These are phyloP conservation scores for Solanum chacoense DNA, from an alignment of 305 asterid species.

Conservation along the genomic window DNA sequence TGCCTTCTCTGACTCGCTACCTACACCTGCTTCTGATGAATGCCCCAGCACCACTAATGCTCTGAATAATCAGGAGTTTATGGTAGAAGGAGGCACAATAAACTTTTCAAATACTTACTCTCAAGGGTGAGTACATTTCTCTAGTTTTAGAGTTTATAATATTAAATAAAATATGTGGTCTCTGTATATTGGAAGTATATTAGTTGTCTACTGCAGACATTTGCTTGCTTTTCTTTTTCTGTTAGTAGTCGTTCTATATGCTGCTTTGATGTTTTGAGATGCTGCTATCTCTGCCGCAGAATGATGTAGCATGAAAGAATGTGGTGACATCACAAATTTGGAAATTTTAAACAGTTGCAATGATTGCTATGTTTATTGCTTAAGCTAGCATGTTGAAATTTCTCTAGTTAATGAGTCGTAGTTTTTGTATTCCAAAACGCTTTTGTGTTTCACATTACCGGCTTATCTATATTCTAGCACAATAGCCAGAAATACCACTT, in stretches of 20 bases:
- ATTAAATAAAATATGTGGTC: neutral
- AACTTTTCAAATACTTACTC: conserved; percentile 75
- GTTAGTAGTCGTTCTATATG: neutral
- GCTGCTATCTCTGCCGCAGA: neutral
- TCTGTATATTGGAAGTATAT: neutral
- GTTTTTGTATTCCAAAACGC: neutral
- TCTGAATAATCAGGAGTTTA: conserved; percentile 22
- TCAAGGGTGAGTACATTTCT: conserved; percentile 47
- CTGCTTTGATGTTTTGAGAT: neutral
- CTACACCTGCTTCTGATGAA: conserved; percentile 36
- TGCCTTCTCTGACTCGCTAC: conserved; percentile 33
- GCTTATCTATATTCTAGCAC: neutral
- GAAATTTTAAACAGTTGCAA: neutral
- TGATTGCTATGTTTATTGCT: neutral
- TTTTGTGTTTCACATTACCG: neutral
- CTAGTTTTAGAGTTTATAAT: neutral
- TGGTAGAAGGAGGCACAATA: conserved; percentile 79
- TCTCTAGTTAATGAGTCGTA: neutral
- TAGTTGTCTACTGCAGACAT: neutral
- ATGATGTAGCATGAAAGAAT: neutral
- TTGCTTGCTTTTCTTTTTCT: neutral
- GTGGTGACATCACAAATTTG: neutral
- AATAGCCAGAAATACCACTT: neutral
- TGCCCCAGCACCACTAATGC: conserved; percentile 27
- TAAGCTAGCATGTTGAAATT: neutral